Base-by-base conservation (phyloP, 805 yeast species). In the Nakazawaea populi region DNA sequence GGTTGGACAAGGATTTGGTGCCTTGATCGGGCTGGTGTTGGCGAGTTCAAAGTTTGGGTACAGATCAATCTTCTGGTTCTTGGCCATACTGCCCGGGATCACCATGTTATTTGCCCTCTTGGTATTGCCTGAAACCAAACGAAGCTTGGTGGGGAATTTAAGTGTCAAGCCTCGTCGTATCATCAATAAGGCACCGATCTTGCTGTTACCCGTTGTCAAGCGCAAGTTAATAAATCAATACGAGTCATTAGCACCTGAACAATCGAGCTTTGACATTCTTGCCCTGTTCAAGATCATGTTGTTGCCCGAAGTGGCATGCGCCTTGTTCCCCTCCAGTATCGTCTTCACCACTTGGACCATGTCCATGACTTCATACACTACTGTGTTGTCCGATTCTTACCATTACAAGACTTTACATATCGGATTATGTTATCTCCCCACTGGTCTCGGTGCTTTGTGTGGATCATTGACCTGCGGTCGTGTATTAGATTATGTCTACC, bases 401-500 rank as follows among this genome's bases (percentile, higher is more conserved):
- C 65, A 72, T 31, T 76, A 80, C 53, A 56, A 74, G 1, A 76
- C 82, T 1, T 67, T 79, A 43, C 72, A 79, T 44, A 79, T 87
- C 39, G 96, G 96, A 3, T 65, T 81, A 14, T 80, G 89, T 50
- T 89, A 82, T 59, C 70, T 89, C 41, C 86, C 96, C 3, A 81
- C 85, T 24, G 96, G 96, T 12, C 56, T 79, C 0, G 85, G 85
- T 9, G 79, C 88, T 4, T 62, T 87, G 12, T 39, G 72, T 0
- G 89, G 92, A 28, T 78, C 91, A 0, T 54, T 88, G 0, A 36
- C 62, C 0, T 66, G 82, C 3, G 96, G 96, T 0, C 69, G 72
- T 55, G 41, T 79, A 4, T 60, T 87, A 57, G 83, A 87, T 58
- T 64, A 66, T 62, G 59, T 40, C 52, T 54, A 32, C 11, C 35